Evolutionary conservation across 768 basidiomycete genomes (phyloP).

Genomic region (Rhodotorula kratochvilovae): DNA sequence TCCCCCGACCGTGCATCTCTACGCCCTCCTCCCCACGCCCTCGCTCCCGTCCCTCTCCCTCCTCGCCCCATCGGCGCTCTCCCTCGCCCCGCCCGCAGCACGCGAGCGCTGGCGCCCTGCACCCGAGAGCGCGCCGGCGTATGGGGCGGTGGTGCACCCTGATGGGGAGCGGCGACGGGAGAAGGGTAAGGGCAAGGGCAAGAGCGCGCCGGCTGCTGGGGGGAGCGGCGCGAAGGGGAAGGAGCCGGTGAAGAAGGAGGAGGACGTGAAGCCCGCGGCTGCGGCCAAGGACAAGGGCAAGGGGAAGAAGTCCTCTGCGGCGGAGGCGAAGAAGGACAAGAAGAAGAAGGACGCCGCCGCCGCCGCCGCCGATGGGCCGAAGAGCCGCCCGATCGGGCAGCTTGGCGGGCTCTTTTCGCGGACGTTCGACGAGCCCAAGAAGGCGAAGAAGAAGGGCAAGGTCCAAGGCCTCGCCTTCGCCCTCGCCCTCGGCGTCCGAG

Average conservation of each 20-base stretch:
- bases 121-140: conserved; percentile 1
- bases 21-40: conserved; percentile 17
- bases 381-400: conserved; percentile 17
- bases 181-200: conserved; percentile 2
- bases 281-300: conserved; percentile 9
- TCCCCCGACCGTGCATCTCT: conserved; percentile 9
- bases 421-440: background rate
- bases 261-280: background rate
- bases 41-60: conserved; percentile 7
- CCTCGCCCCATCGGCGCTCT: conserved; percentile 14
- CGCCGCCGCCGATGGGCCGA: background rate
- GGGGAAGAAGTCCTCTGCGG: background rate
- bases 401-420: conserved; percentile 12
- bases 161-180: conserved; percentile 2
- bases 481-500: background rate
- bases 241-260: background rate
- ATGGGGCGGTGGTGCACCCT: conserved; percentile 13
- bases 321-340: conserved; percentile 7
- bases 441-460: conserved; percentile 13
- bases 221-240: background rate
- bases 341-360: background rate
- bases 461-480: background rate
- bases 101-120: conserved; percentile 13
- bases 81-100: background rate
- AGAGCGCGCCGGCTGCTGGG: background rate